Percentiles rank a stretch among this genome's conserved stretches.
These are phyloP conservation scores for Gymnopus androsaceus DNA, from an alignment of 1,284 basidiomycete species.

Conservation along the genomic window DNA sequence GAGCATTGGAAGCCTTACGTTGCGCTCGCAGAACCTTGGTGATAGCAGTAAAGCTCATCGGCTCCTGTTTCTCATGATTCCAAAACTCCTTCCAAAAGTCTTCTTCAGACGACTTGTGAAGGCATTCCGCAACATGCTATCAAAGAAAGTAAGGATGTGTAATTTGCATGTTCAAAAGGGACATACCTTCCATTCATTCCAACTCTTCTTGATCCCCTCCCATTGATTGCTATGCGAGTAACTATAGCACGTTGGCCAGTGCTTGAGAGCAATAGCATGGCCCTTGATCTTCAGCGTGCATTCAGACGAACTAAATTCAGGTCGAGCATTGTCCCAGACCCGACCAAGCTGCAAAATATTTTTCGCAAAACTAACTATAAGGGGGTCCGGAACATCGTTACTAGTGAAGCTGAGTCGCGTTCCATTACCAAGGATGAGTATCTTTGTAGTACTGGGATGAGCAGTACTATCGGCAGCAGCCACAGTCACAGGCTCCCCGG, in stretches of 20 bases:
- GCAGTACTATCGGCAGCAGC: too few species aligned
- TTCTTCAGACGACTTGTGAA: background rate
- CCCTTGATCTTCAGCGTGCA: slow-evolving; percentile 3
- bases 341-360: background rate
- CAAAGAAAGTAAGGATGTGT: background rate
- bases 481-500: too few species aligned
- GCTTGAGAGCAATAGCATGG: background rate
- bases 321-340: background rate
- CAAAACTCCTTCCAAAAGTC: background rate
- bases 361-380: background rate
- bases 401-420: background rate
- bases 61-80: background rate
- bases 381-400: background rate
- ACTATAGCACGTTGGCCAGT: background rate
- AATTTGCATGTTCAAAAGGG: too few species aligned
- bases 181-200: background rate
- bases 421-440: background rate
- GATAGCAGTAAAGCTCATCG: background rate
- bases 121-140: background rate
- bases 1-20: background rate
- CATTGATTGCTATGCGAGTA: background rate
- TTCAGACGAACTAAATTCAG: background rate
- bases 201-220: background rate
- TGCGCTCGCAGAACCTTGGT: background rate
- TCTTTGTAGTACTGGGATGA: too few species aligned